Conservation (phyloP, 2,329 filamentous ascomycete species). For the Trichoderma sp. region DNA sequence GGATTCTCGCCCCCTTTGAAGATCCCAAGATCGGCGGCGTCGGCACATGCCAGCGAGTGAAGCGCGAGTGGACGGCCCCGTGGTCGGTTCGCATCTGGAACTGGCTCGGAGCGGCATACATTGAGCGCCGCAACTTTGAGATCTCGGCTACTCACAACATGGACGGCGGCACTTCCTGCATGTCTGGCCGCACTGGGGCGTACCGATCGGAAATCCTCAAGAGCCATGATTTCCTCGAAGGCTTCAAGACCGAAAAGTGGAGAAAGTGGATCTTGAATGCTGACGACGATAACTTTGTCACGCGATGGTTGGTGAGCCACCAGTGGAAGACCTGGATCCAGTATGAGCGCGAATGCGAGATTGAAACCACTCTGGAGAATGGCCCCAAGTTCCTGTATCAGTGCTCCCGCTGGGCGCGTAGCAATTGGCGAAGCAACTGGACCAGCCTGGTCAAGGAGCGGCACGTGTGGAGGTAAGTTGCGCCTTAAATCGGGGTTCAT, state of each 20-base stretch:
- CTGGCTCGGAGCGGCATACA: constrained; percentile 88
- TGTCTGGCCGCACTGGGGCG: constrained; percentile 91
- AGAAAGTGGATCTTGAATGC: constrained; percentile 87
- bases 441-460: constrained; percentile 85
- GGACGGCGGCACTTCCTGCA: constrained; percentile 93
- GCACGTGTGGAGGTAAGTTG: constrained; percentile 82
- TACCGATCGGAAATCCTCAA: constrained; percentile 88
- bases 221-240: constrained; percentile 81
- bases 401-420: constrained; percentile 92
- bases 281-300: constrained; percentile 98
- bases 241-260: constrained; percentile 92
- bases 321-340: constrained; percentile 95
- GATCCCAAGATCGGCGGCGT: constrained; percentile 83
- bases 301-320: constrained; percentile 90
- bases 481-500: neutral
- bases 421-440: constrained; percentile 97
- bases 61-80: constrained; percentile 65
- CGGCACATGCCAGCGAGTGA: constrained; percentile 86
- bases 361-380: constrained; percentile 91
- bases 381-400: constrained; percentile 88
- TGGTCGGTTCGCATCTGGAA: constrained; percentile 73
- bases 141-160: constrained; percentile 94
- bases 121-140: constrained; percentile 94
- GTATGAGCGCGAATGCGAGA: constrained; percentile 87
- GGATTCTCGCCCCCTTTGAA: constrained; percentile 93